Percentiles rank a stretch among this genome's conserved stretches.
Conservation (phyloP, 2,329 filamentous ascomycete genomes). For the Pseudogymnoascus sp. region DNA sequence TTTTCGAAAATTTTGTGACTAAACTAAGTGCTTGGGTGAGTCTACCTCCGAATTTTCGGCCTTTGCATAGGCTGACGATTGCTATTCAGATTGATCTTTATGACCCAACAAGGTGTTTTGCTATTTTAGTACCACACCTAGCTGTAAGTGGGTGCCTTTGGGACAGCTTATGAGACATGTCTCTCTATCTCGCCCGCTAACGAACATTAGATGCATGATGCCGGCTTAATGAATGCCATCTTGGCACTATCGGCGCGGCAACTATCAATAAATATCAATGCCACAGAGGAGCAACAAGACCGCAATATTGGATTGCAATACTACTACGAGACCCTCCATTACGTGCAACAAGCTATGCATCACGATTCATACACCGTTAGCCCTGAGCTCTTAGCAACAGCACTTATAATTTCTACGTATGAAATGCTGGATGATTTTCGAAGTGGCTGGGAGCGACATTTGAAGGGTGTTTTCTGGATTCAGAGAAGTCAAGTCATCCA, state of each 20-base stretch:
- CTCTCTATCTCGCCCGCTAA: slow-evolving; percentile 9
- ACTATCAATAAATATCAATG: slow-evolving; percentile 33
- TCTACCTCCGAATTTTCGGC: background rate
- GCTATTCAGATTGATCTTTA: slow-evolving; percentile 27
- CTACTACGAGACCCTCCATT: slow-evolving; percentile 57
- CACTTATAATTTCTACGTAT: slow-evolving; percentile 54
- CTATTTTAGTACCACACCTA: slow-evolving; percentile 29
- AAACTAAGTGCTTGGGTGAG: slow-evolving; percentile 22
- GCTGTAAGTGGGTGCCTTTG: slow-evolving; percentile 18
- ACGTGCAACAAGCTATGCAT: slow-evolving; percentile 52
- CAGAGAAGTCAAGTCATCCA: slow-evolving; percentile 55
- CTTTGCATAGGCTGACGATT: background rate
- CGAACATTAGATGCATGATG: slow-evolving; percentile 41
- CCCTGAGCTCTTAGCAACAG: slow-evolving; percentile 51
- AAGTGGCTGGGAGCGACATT: slow-evolving; percentile 53
- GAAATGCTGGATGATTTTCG: slow-evolving; percentile 56
- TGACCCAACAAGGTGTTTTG: slow-evolving; percentile 29
- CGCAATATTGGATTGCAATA: slow-evolving; percentile 42
- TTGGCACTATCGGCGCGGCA: slow-evolving; percentile 49
- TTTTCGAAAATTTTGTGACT: slow-evolving; percentile 22
- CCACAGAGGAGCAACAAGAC: slow-evolving; percentile 22
- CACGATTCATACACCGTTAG: slow-evolving; percentile 51
- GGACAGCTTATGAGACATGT: background rate
- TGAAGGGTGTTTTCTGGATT: slow-evolving; percentile 61
- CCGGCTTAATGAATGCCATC: slow-evolving; percentile 50